Base-by-base conservation (phyloP, 23 red algal species). In the Chondrus crispus region DNA sequence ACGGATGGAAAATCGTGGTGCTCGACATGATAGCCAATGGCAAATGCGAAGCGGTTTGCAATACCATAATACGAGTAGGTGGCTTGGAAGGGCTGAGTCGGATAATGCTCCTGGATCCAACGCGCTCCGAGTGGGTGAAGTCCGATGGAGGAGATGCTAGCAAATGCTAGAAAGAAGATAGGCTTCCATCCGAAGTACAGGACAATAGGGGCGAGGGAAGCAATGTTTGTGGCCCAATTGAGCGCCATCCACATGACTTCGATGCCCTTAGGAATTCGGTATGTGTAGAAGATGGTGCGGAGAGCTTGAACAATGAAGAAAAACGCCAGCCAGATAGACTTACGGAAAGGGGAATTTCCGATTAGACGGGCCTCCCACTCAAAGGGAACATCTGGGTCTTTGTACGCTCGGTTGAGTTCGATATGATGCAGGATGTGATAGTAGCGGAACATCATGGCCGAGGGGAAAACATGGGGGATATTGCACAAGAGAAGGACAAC, bases 31-130 rank as follows among this genome's bases (percentile, higher is more conserved):
- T 95, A 99, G 8, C 97, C 97, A 92, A 99, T 99, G 58, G 95
- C 95, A 74, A 99, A 99, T 28, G 97, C 94, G 24, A 99, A 95
- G 45, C 94, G 89, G 72, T 99, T 99, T n/a, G 93, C 97, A 68
- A 93, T 82, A 2, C 97, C 97, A 55, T 99, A 99, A 57, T 99
- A 99, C 18, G 90, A 95, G 80, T 99, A 99, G 10, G 97, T 99
- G 32, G 93, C 87, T 81, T 99, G 97, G 81, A 99, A 99, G 12
- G 97, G 97, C 33, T 94, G 94, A 9, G 97, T 99, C 14, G 97
- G 97, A 75, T 99, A 99, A 75, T 99, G 97, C 82, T 99, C 97
- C 83, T 96, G 94, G 57, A 99, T 99, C 97, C 97, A 99, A 40
- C 97, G 94, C 28, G 97, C 97, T 44, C 97, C 97, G n/a, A 99